Conservation (phyloP, 768 basidiomycete genomes). For the Myochromella boudieri region DNA sequence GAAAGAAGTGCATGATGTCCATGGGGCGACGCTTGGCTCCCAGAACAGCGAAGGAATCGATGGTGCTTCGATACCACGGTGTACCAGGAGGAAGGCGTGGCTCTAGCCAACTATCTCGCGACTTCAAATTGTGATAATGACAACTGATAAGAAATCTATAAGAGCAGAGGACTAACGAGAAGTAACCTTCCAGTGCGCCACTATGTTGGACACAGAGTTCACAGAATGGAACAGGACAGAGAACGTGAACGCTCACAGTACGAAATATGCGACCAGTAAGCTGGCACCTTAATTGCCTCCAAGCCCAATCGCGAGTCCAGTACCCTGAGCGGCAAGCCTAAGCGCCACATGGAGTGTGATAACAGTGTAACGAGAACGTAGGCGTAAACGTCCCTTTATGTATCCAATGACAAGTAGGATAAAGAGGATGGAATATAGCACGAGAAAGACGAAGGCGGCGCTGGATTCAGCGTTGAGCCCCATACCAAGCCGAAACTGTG, state of each 20-base stretch:
- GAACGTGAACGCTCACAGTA: conserved; percentile 17
- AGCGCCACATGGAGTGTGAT: conserved; percentile 31
- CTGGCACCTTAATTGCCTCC: conserved; percentile 25
- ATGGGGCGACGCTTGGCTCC: conserved; percentile 24
- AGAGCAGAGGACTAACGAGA: conserved; percentile 32
- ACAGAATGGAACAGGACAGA: background rate
- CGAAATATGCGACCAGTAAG: conserved; percentile 32
- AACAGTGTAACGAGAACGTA: conserved; percentile 31
- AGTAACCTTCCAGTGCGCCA: conserved; percentile 32
- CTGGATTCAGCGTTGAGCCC: conserved; percentile 24
- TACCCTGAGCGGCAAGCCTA: conserved; percentile 34
- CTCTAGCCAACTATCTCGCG: conserved; percentile 33
- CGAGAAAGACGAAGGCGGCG: conserved; percentile 32
- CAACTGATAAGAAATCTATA: conserved; percentile 36
- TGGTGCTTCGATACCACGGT: conserved; percentile 15
- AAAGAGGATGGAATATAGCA: conserved; percentile 31
- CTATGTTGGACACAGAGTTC: conserved; percentile 5
- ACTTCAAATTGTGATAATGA: conserved; percentile 32
- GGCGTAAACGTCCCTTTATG: conserved; percentile 23
- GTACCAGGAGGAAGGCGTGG: conserved; percentile 22
- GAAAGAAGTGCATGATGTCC: conserved; percentile 28
- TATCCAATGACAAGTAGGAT: conserved; percentile 28
- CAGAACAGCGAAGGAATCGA: conserved; percentile 25
- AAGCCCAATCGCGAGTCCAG: conserved; percentile 33
- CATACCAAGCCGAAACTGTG: conserved; percentile 6